Conservation (phyloP, 768 basidiomycete genomes). For the Austroboletus eburneus region DNA sequence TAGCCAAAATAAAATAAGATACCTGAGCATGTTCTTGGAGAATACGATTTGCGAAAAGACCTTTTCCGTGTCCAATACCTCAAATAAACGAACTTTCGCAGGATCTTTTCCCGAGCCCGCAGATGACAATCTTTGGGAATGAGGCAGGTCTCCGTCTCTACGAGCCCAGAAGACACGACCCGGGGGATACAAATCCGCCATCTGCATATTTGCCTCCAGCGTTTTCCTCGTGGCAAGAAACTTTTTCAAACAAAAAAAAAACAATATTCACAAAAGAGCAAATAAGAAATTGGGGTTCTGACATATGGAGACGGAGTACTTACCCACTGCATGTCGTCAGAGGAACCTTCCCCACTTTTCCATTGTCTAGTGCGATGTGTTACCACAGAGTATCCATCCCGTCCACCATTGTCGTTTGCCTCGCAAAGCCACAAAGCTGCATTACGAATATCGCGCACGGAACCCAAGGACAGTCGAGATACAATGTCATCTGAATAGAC, state of each 20-base stretch:
- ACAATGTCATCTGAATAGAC: constrained; percentile 83
- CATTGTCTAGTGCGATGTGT: constrained; percentile 50
- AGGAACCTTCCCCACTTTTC: constrained; percentile 55
- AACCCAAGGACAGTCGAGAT: constrained; percentile 71
- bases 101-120: constrained; percentile 19
- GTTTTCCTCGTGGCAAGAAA: constrained; percentile 80
- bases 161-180: constrained; percentile 79
- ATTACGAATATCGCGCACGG: constrained; percentile 69
- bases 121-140: constrained; percentile 33
- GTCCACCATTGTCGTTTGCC: constrained; percentile 44
- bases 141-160: constrained; percentile 66
- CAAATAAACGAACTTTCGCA: constrained; percentile 68
- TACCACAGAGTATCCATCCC: constrained; percentile 38
- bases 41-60: constrained; percentile 82
- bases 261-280: background rate
- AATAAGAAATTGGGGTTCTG: background rate
- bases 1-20: constrained; percentile 18
- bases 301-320: constrained; percentile 19
- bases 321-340: constrained; percentile 52
- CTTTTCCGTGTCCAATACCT: constrained; percentile 70
- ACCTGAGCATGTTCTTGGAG: constrained; percentile 80
- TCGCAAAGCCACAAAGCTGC: constrained; percentile 80
- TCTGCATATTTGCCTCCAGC: constrained; percentile 80
- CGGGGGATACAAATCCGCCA: constrained; percentile 67
- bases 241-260: constrained; percentile 34